phyloP scores from a whole-genome alignment of 768 basidiomycete genomes.

The Pleurotus giganteus region DNA sequence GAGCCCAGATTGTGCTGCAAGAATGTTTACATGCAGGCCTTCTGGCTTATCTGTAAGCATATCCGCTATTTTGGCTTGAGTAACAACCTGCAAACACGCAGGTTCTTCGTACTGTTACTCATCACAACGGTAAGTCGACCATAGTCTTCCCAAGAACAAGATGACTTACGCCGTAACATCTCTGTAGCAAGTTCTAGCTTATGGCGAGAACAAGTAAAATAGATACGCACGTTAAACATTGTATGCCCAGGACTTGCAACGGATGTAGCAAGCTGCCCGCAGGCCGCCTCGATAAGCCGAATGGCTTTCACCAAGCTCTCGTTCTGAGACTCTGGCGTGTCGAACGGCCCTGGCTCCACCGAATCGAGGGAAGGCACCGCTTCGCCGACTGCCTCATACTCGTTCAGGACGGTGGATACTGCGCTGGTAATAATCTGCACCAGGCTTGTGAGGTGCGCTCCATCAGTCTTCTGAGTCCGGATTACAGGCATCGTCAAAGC shows the following conservation, averaged over 20 bases:
- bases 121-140: not conserved
- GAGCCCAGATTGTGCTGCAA: slow-evolving; percentile 27
- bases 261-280: slow-evolving; percentile 29
- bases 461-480: not conserved
- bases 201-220: not conserved
- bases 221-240: slow-evolving; percentile 26
- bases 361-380: slow-evolving; percentile 33
- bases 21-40: slow-evolving; percentile 33
- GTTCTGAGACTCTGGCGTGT: slow-evolving; percentile 20
- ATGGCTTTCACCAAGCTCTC: slow-evolving; percentile 25
- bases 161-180: slow-evolving; percentile 16
- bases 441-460: not conserved
- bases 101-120: slow-evolving; percentile 26
- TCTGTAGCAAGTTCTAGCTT: slow-evolving; percentile 5
- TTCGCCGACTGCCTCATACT: slow-evolving; percentile 22
- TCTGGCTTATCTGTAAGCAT: slow-evolving; percentile 31
- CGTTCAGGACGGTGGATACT: not conserved
- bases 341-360: slow-evolving; percentile 31
- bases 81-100: slow-evolving; percentile 30
- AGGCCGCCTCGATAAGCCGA: slow-evolving; percentile 31
- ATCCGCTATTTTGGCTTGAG: slow-evolving; percentile 36
- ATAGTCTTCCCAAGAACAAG: not conserved
- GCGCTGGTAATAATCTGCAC: not conserved
- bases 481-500: not conserved
- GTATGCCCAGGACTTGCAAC: slow-evolving; percentile 29